These are phyloP conservation scores for Anisodus acutangulus DNA, from an alignment of 257 asterid genomes.

Conservation along the genomic window DNA sequence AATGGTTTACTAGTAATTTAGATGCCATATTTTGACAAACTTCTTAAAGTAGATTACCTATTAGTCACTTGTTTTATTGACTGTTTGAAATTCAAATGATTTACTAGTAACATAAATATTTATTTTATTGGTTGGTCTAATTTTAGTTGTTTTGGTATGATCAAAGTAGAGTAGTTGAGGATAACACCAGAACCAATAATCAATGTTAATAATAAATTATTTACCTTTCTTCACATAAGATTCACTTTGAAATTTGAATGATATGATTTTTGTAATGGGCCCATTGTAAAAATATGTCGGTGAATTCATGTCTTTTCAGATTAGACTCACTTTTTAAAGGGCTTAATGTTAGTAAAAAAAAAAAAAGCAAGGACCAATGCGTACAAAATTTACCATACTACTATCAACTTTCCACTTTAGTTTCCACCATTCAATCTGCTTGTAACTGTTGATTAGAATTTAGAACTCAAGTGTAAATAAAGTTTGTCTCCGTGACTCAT, in stretches of 20 bases:
- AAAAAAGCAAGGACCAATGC: background rate
- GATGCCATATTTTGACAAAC: background rate
- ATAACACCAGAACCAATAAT: slow-evolving; percentile 9
- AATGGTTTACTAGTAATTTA: slow-evolving; percentile 12
- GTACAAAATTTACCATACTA: background rate
- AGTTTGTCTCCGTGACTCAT: background rate
- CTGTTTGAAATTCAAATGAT: slow-evolving; percentile 22
- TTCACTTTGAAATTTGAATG: background rate
- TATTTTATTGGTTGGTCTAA: background rate
- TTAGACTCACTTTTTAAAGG: background rate
- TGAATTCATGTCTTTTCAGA: slow-evolving; percentile 12
- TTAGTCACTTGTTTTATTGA: background rate
- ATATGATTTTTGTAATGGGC: background rate
- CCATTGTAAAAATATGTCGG: slow-evolving; percentile 11
- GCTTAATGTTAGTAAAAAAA: background rate
- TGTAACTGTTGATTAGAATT: background rate
- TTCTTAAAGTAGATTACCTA: background rate
- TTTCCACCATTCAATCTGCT: background rate
- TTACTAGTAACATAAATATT: background rate
- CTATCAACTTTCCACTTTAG: background rate
- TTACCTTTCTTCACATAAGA: background rate
- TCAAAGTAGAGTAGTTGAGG: slow-evolving; percentile 21
- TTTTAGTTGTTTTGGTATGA: background rate
- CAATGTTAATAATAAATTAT: background rate
- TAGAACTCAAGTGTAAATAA: background rate